Conservation (phyloP, 192 early-diverging fungal species). For the Podochytrium sp. region DNA sequence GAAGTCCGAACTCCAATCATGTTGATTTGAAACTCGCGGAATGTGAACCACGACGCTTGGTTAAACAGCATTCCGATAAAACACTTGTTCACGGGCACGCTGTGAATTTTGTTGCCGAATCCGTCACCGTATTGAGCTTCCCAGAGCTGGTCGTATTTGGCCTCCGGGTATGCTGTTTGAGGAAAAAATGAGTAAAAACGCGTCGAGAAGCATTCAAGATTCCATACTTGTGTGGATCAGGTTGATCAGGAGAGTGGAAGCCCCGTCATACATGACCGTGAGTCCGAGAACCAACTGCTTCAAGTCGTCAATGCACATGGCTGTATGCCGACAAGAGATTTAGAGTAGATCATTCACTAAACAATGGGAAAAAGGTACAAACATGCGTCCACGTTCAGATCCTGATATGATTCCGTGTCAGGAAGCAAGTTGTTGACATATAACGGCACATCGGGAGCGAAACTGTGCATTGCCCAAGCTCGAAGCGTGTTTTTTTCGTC, state of each 20-base stretch:
- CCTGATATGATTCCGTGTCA: conserved; percentile 63
- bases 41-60: conserved; percentile 54
- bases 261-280: conserved; percentile 41
- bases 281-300: conserved; percentile 41
- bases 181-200: background rate
- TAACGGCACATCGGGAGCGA: conserved; percentile 60
- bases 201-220: background rate
- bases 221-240: conserved; percentile 52
- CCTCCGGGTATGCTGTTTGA: conserved; percentile 46
- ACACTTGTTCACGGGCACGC: conserved; percentile 45
- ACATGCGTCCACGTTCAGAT: conserved; percentile 57
- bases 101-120: conserved; percentile 67
- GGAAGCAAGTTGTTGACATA: conserved; percentile 67
- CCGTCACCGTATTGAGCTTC: conserved; percentile 74
- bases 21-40: conserved; percentile 46
- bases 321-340: background rate
- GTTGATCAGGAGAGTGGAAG: conserved; percentile 68
- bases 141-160: conserved; percentile 63
- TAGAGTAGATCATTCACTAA: background rate
- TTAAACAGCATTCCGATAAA: conserved; percentile 65
- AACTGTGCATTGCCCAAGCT: conserved; percentile 67
- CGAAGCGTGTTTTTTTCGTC: conserved; percentile 72
- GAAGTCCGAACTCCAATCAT: conserved; percentile 36
- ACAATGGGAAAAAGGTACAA: conserved; percentile 3
- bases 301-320: conserved; percentile 45